A percentile compares a stretch with the other conserved stretches of the same genome.
Evolutionary conservation across 805 yeast species (phyloP).

Genomic region (Yarrowia yakushimensis): DNA sequence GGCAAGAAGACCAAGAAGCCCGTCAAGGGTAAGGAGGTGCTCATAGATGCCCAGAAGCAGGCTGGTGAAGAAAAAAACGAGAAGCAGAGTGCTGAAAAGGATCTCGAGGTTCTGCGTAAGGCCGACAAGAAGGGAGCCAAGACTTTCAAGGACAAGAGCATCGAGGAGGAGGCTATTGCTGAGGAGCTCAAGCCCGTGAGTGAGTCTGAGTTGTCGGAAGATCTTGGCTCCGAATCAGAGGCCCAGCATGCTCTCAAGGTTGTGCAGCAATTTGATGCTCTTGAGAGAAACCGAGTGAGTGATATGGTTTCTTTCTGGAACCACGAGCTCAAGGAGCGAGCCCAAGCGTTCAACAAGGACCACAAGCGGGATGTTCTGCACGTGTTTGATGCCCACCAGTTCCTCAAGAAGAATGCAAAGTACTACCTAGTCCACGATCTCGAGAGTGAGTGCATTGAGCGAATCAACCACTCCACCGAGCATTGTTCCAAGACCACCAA

Average conservation of each 20-base stretch:
- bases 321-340: background rate
- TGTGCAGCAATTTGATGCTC: conserved; percentile 14
- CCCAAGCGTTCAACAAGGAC: conserved; percentile 6
- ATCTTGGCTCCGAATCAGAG: conserved; percentile 5
- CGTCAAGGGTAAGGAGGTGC: background rate
- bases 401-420: conserved; percentile 5
- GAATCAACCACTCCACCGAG: conserved; percentile 3
- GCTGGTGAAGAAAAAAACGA: background rate
- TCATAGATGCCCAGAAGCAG: background rate
- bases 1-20: conserved; percentile 14
- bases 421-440: conserved; percentile 8
- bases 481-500: conserved; percentile 9
- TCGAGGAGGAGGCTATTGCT: conserved; percentile 15
- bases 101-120: background rate
- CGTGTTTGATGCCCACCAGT: conserved; percentile 10
- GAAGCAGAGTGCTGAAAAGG: conserved; percentile 10
- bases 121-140: conserved; percentile 8
- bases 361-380: background rate
- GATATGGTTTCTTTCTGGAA: conserved; percentile 8
- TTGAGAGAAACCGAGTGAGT: background rate
- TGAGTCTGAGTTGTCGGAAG: background rate
- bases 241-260: conserved; percentile 1
- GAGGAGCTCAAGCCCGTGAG: background rate
- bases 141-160: conserved; percentile 9
- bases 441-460: conserved; percentile 18